These are phyloP conservation scores for Fomes fomentarius DNA, from an alignment of 1,284 basidiomycete genomes.

Conservation along the genomic window DNA sequence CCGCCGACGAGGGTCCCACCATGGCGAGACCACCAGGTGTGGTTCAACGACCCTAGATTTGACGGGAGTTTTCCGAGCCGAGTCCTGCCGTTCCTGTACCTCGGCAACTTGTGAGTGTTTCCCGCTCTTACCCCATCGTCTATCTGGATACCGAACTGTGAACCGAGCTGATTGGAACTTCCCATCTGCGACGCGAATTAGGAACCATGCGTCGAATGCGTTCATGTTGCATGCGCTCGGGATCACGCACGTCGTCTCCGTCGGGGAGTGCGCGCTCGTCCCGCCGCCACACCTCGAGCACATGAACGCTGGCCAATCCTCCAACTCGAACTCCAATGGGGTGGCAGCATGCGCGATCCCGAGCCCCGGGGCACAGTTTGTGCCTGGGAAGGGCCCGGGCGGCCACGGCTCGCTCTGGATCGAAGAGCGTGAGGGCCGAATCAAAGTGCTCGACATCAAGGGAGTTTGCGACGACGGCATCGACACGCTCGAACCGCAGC, in stretches of 20 bases:
- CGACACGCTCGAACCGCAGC: slow-evolving; percentile 88
- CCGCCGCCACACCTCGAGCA: slow-evolving; percentile 53
- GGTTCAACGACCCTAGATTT: slow-evolving; percentile 93
- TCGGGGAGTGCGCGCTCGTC: slow-evolving; percentile 90
- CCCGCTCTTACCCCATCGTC: slow-evolving; percentile 7
- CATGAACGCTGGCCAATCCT: slow-evolving; percentile 8
- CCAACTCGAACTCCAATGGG: too few species aligned
- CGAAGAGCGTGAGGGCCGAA: slow-evolving; percentile 85
- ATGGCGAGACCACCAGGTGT: slow-evolving; percentile 75
- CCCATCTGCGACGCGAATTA: slow-evolving; percentile 33
- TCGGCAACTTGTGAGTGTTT: slow-evolving; percentile 85
- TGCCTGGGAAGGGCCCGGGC: slow-evolving; percentile 48
- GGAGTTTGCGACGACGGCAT: slow-evolving; percentile 95
- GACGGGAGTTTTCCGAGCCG: slow-evolving; percentile 96
- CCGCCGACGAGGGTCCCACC: slow-evolving; percentile 69
- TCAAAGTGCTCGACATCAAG: slow-evolving; percentile 89
- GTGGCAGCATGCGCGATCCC: slow-evolving; percentile 24
- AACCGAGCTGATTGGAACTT: too few species aligned
- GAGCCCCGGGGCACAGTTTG: slow-evolving; percentile 40
- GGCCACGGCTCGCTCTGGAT: slow-evolving; percentile 81
- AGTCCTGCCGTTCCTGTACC: slow-evolving; percentile 92
- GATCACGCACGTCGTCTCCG: slow-evolving; percentile 96
- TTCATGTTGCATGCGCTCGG: slow-evolving; percentile 96
- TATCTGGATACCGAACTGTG: too few species aligned
- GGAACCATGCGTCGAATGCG: slow-evolving; percentile 92